Base-by-base conservation (phyloP, 202 grass and related monocot genomes). In the Sporobolus alterniflorus region DNA sequence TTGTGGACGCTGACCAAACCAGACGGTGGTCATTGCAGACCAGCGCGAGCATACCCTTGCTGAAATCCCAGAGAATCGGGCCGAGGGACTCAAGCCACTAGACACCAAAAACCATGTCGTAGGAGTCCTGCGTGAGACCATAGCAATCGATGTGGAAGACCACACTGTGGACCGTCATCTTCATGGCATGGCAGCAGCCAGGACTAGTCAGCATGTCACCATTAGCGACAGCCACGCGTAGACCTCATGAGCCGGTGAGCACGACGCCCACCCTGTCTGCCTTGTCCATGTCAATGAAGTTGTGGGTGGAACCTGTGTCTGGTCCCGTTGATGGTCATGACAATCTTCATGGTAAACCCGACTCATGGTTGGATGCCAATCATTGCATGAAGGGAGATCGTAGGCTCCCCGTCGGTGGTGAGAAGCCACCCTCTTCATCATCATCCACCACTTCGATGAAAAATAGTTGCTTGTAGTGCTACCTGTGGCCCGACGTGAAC, bases 121-220 rank as follows among this genome's bases (percentile, higher is more conserved):
- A 64, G 3, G 6, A 2, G 21, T n/a, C 54, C 1, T 24, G 54
- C 0, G 54, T 3, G 3, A 57, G 5, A 0, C 4, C 54, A 12
- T 24, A 33, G 2, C 3, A 17, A 16, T 64, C 29, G 61, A 64
- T 7, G 61, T 31, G 0, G 61, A 64, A 64, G 1, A 15, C 1
- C 15, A 33, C 30, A 1, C 12, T 4, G 0, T 2, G 15, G 30
- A 64, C 34, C 18, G 0, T 12, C 0, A 34, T 6, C 0, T 4
- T 9, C 21, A 25, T 5, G 3, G 0, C 30, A 4, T 10, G 12
- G 21, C 52, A 25, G 1, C 0, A 3, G 3, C 6, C 52, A 28
- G 12, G 60, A 14, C 14, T 17, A 34, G 0, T 10, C 4, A 64
- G 0, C 21, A 20, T 6, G 1, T 56, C 52, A 3, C 52, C 52